Evolutionary conservation across 805 yeast species (phyloP), one percentile per base, ranked within the genome.

Genomic region (Scheffersomyces stipitis): DNA sequence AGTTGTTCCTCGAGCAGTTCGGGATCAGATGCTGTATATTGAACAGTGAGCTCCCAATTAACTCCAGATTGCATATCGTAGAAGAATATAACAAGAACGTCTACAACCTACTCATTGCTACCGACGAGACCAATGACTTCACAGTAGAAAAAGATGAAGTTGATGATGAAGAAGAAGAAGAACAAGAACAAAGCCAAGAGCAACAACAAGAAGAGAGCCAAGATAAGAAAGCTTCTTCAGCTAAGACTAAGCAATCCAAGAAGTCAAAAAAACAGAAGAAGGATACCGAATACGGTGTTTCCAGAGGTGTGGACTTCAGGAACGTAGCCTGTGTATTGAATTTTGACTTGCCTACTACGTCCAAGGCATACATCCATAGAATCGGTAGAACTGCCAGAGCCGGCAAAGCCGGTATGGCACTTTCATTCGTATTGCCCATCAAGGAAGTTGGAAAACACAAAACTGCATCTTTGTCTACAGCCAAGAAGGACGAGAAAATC

Each of bases 361-460:
- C 97, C 4, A 85, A 83, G 56, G 79, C 95, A 3, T 93, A 93
- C 57, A 82, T 88, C 20, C 99, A 93, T 62, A 78, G 99, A 58
- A 78, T 93, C 26, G 99, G 99, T 34, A 81, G 99, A 69, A 93
- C 99, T 4, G 99, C 99, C 4, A 81, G 99, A 65, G 98, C 96
- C 5, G 96, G 96, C 36, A 89, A 87, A 57, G 75, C 93, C 1
- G 99, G 99, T 40, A 90, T 88, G 78, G 86, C 98, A 0, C 73
- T 93, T 37, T 89, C 97, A 13, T 93, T 91, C 66, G 93, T 90
- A 14, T 88, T 91, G 17, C 86, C 93, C 18, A 65, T 70, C 23
- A 85, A 82, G 44, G 90, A 86, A 53, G 82, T 84, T 66, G 96
- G 96, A 22, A 87, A 86, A 53, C 96, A 93, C 64, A 88, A 82